Evolutionary conservation across 257 asterid species (phyloP).

Genomic region (Asclepias syriaca): DNA sequence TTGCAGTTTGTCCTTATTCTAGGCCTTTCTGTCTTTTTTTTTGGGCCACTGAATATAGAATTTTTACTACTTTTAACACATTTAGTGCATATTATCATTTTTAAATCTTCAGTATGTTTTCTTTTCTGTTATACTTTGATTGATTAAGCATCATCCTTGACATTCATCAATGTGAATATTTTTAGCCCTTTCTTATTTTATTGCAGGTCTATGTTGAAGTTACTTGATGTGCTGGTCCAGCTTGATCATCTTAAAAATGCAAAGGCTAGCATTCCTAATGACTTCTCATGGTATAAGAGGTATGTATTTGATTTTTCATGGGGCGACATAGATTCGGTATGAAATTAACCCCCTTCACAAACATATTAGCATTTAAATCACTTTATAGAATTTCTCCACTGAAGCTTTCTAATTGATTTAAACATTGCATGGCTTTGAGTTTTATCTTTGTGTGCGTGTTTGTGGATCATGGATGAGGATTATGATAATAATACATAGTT

Average conservation of each 20-base stretch:
- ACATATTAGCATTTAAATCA: not conserved
- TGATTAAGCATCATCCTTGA: not conserved
- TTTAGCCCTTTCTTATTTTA: conserved; percentile 19
- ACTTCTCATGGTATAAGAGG: conserved; percentile 99
- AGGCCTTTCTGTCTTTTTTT: not conserved
- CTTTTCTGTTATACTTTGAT: not conserved
- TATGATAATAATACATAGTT: not conserved
- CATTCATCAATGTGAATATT: not conserved
- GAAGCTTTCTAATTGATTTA: not conserved
- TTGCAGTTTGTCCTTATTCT: not conserved
- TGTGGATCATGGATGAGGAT: not conserved
- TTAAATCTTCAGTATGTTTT: not conserved
- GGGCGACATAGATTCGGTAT: not conserved
- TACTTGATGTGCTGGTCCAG: conserved; percentile 89
- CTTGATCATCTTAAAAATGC: conserved; percentile 99
- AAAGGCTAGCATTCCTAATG: conserved; percentile 98
- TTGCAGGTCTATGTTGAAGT: conserved; percentile 93
- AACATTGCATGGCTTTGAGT: not conserved
- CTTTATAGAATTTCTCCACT: not conserved
- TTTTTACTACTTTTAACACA: not conserved
- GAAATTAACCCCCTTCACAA: not conserved
- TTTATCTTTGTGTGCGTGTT: not conserved
- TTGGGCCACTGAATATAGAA: not conserved
- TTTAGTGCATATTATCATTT: not conserved
- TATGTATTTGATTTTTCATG: conserved; percentile 19